A percentile compares a stretch with the other conserved stretches of the same genome.
phyloP scores from a whole-genome alignment of 2,329 filamentous ascomycete genomes.

The Annulohypoxylon truncatum region DNA sequence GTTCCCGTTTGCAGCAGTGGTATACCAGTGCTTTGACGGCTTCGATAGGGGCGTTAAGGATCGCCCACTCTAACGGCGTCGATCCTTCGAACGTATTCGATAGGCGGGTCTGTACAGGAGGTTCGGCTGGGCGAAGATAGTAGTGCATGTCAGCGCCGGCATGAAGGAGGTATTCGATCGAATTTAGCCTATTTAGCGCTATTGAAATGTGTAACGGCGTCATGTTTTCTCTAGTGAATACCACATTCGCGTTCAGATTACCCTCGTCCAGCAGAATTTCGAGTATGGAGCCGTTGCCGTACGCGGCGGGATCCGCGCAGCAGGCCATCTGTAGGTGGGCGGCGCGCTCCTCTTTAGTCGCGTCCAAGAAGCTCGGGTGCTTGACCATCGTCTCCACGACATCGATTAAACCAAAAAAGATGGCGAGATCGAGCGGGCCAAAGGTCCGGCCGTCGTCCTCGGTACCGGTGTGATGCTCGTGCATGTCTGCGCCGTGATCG shows the following conservation, averaged over 20 bases:
- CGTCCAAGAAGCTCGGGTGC: constrained; percentile 17
- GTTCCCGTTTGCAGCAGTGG: no score
- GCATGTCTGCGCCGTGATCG: constrained; percentile 37
- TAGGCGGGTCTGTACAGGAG: not conserved
- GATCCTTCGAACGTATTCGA: constrained; percentile 21
- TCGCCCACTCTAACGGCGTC: constrained; percentile 41
- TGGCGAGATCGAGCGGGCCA: constrained; percentile 32
- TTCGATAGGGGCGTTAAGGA: constrained; percentile 19
- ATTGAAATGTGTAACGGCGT: constrained; percentile 13
- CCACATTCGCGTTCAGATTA: not conserved
- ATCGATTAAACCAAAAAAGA: not conserved
- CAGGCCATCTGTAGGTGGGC: constrained; percentile 19
- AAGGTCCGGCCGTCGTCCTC: not conserved
- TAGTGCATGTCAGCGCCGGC: constrained; percentile 28
- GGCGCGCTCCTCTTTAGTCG: constrained; percentile 30
- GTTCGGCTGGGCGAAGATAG: not conserved
- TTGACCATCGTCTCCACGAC: constrained; percentile 10
- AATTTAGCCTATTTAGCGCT: not conserved
- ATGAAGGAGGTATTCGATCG: not conserved
- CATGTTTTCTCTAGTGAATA: not conserved
- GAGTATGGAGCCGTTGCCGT: not conserved
- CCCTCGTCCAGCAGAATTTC: not conserved
- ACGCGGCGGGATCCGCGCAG: not conserved
- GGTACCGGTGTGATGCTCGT: constrained; percentile 9
- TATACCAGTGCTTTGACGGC: constrained; percentile 14